A percentile compares a stretch with the other conserved stretches of the same genome.
Conservation (phyloP, 805 yeast genomes). For the Hanseniaspora mollemarum region DNA sequence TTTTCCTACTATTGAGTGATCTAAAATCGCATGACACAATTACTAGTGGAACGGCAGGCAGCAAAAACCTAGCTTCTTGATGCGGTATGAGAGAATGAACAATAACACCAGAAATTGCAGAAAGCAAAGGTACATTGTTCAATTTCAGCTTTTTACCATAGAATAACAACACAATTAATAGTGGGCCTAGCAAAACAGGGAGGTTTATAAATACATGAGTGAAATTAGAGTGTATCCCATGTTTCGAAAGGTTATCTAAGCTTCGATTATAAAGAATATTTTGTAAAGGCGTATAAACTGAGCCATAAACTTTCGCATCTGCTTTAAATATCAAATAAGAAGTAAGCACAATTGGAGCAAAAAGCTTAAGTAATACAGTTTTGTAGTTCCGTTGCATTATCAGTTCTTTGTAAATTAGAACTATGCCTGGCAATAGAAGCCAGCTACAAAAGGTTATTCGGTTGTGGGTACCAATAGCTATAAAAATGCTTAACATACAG, state of each 20-base stretch:
- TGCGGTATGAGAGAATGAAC: constrained; percentile 57
- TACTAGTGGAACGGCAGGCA: constrained; percentile 65
- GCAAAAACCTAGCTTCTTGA: constrained; percentile 81
- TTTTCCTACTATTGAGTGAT: background rate
- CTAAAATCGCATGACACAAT: constrained; percentile 18
- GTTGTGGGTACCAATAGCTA: constrained; percentile 67
- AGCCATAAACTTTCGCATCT: constrained; percentile 42
- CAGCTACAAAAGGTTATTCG: constrained; percentile 75
- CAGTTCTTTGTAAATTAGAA: constrained; percentile 30
- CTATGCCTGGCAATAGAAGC: constrained; percentile 49
- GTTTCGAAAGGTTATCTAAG: constrained; percentile 48
- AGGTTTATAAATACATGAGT: constrained; percentile 65
- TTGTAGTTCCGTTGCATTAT: constrained; percentile 32
- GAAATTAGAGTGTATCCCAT: constrained; percentile 73
- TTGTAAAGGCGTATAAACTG: constrained; percentile 60
- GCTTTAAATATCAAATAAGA: constrained; percentile 33
- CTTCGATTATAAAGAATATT: constrained; percentile 61
- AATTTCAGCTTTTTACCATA: background rate
- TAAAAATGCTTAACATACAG: constrained; percentile 36
- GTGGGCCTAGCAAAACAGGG: constrained; percentile 78
- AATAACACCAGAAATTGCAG: constrained; percentile 52
- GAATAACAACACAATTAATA: constrained; percentile 36
- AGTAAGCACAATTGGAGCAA: constrained; percentile 30
- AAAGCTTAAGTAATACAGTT: constrained; percentile 27
- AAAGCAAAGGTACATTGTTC: constrained; percentile 45